These are phyloP conservation scores for Linaria vulgaris DNA, from an alignment of 257 asterid genomes.

Conservation along the genomic window DNA sequence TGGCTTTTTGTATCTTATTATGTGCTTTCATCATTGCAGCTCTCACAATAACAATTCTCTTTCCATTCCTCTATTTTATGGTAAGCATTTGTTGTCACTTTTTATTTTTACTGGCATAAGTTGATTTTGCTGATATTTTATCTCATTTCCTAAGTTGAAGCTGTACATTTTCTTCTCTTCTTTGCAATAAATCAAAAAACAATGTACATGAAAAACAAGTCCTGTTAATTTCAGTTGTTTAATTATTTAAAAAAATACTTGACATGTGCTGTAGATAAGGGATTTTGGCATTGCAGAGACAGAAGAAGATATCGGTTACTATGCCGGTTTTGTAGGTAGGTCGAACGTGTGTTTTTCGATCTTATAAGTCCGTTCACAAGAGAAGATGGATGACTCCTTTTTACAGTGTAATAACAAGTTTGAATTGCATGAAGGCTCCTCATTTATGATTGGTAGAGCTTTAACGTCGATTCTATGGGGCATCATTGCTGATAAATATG, in stretches of 20 bases:
- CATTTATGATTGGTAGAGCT: conserved; percentile 78
- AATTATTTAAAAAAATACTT: no score
- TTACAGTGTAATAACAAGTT: no score
- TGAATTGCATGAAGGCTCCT: conserved; percentile 44
- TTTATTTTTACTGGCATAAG: neutral
- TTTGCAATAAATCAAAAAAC: no score
- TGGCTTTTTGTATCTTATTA: neutral
- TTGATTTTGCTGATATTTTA: neutral
- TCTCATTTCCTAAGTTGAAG: no score
- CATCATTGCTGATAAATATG: conserved; percentile 58
- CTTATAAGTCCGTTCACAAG: no score
- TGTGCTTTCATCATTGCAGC: conserved; percentile 46
- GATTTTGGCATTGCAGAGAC: conserved; percentile 67
- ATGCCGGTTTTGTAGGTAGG: conserved; percentile 81
- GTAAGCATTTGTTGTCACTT: conserved; percentile 43
- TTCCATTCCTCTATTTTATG: conserved; percentile 81
- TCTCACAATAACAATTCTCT: conserved; percentile 68
- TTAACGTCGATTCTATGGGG: conserved; percentile 75
- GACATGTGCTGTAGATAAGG: no score
- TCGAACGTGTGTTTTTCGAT: no score
- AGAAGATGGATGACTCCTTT: no score
- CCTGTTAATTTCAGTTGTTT: no score
- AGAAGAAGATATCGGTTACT: conserved; percentile 74
- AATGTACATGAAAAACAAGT: no score
- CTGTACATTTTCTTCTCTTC: no score